Conservation (phyloP, 1,284 basidiomycete species). For the Rhodotorula sp. region DNA sequence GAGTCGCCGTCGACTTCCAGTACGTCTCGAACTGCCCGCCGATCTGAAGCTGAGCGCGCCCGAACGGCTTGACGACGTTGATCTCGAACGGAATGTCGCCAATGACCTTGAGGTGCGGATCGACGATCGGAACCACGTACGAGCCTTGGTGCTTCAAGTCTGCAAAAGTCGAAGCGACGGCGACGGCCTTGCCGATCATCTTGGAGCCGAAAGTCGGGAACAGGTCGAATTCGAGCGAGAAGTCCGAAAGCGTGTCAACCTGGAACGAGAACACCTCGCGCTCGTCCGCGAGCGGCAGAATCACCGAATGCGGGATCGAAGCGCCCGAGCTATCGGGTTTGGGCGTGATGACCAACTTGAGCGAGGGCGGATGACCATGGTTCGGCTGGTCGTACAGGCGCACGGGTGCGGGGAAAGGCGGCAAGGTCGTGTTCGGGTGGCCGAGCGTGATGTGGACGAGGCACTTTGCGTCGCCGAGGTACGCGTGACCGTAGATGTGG, state of each 20-base stretch:
- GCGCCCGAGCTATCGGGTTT: constrained; percentile 70
- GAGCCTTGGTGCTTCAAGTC: constrained; percentile 54
- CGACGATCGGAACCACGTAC: constrained; percentile 80
- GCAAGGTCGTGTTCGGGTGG: constrained; percentile 53
- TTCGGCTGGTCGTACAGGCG: constrained; percentile 55
- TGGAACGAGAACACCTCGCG: constrained; percentile 88
- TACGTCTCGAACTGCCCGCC: constrained; percentile 89
- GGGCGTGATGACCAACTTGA: constrained; percentile 88
- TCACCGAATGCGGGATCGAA: constrained; percentile 76
- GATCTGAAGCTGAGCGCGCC: constrained; percentile 90
- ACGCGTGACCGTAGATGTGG: constrained; percentile 85
- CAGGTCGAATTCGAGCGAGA: constrained; percentile 88
- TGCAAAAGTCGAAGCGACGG: constrained; percentile 72
- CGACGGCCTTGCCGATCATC: constrained; percentile 89
- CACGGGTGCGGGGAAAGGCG: constrained; percentile 40
- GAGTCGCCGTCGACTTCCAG: constrained; percentile 74
- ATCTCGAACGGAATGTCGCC: constrained; percentile 93
- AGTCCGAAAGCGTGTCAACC: constrained; percentile 67
- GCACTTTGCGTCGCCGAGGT: constrained; percentile 69
- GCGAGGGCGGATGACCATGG: constrained; percentile 58
- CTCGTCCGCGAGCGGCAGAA: constrained; percentile 77
- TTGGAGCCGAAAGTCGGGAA: constrained; percentile 99
- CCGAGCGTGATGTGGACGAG: constrained; percentile 86
- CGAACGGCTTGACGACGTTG: constrained; percentile 84
- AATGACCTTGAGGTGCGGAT: constrained; percentile 88